These are phyloP conservation scores for Colletotrichum sp. DNA, from an alignment of 2,329 filamentous ascomycete species.

Conservation along the genomic window DNA sequence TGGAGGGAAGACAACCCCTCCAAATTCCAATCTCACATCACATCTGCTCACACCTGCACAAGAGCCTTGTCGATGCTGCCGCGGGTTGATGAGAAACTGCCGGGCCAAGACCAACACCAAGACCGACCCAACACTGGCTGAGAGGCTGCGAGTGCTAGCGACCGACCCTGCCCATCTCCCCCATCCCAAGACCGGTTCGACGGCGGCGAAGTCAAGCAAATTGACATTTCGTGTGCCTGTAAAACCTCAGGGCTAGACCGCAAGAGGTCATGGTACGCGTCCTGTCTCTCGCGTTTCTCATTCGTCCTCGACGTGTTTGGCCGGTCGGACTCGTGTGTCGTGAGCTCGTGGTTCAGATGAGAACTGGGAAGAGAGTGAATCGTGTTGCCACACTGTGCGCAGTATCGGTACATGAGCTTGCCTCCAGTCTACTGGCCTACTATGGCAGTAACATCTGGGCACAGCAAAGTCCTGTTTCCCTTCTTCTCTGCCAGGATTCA, in stretches of 20 bases:
- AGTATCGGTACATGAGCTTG: not conserved
- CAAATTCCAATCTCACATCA: not conserved
- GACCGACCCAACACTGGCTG: not conserved
- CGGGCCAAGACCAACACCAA: not conserved
- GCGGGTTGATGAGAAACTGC: not conserved
- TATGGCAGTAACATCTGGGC: not conserved
- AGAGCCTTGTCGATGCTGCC: not conserved
- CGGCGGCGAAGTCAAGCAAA: not conserved
- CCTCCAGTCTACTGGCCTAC: not conserved
- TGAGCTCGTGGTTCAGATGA: not conserved
- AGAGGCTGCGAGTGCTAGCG: not conserved
- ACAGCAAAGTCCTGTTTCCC: not conserved
- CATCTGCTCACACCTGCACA: not conserved
- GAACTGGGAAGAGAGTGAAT: not conserved
- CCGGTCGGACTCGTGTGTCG: not conserved
- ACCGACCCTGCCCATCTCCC: not conserved
- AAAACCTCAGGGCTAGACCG: not conserved
- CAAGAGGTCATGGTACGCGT: slow-evolving; percentile 5
- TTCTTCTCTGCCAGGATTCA: not conserved
- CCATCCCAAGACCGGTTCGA: not conserved
- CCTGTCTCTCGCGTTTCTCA: not conserved
- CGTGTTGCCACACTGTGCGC: not conserved
- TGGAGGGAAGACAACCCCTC: not conserved
- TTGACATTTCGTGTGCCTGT: not conserved
- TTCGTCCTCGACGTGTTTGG: slow-evolving; percentile 11